phyloP scores from a whole-genome alignment of 495 filamentous ascomycete genomes.

The Pyrenula massariospora region DNA sequence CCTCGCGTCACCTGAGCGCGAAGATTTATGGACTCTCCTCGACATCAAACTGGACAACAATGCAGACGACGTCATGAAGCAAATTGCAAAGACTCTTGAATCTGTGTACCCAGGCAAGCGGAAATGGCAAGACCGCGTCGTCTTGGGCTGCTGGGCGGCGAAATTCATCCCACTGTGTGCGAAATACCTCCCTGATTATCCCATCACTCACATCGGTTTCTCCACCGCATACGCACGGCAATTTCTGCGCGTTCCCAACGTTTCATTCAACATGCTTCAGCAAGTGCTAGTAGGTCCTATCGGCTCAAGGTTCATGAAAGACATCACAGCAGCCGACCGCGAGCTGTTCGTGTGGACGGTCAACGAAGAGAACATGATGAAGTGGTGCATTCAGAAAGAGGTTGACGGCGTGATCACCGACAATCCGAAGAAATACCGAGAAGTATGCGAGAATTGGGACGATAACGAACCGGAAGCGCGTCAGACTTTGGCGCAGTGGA shows the following conservation, averaged over 20 bases:
- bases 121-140: constrained; percentile 60
- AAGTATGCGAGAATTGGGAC: constrained; percentile 27
- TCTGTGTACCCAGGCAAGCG: constrained; percentile 28
- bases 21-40: constrained; percentile 68
- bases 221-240: constrained; percentile 55
- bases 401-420: constrained; percentile 50
- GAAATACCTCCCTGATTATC: constrained; percentile 53
- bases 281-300: constrained; percentile 49
- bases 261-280: constrained; percentile 67
- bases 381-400: constrained; percentile 48
- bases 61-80: constrained; percentile 52
- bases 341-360: constrained; percentile 75
- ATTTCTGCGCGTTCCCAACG: constrained; percentile 48
- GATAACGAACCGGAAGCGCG: constrained; percentile 3
- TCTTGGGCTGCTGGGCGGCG: constrained; percentile 71
- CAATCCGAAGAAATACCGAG: constrained; percentile 33
- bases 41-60: constrained; percentile 82
- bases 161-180: constrained; percentile 49
- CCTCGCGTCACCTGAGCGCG: constrained; percentile 43
- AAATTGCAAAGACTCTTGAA: constrained; percentile 48
- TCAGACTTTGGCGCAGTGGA: constrained; percentile 6
- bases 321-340: constrained; percentile 39
- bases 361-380: constrained; percentile 62
- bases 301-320: constrained; percentile 51
- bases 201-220: constrained; percentile 61